phyloP scores from a whole-genome alignment of 1,284 basidiomycete species.

The Ustilago bromivora region DNA sequence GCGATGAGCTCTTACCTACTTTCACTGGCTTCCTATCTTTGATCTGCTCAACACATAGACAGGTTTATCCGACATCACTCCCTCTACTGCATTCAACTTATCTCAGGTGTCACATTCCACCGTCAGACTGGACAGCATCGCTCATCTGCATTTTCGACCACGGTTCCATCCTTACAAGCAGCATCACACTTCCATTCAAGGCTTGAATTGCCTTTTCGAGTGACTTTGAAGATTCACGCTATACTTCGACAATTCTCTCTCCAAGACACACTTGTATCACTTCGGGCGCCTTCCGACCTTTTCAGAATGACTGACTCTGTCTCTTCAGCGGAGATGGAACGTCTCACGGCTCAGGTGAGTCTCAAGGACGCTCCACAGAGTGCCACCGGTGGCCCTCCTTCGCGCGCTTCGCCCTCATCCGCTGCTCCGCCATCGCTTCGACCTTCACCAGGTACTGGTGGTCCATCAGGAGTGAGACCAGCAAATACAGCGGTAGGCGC shows the following conservation, averaged over 20 bases:
- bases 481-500: slow-evolving; percentile 43
- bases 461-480: slow-evolving; percentile 20
- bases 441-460: slow-evolving; percentile 21
- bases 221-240: not conserved
- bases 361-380: slow-evolving; percentile 36
- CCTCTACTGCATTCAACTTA: not conserved
- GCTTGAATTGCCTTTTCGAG: not conserved
- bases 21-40: not conserved
- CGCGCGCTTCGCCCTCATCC: slow-evolving; percentile 18
- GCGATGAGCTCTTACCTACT: not conserved
- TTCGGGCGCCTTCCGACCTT: not conserved
- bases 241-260: not conserved
- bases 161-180: not conserved
- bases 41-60: not conserved
- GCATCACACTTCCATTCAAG: not conserved
- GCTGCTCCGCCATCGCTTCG: slow-evolving; percentile 17
- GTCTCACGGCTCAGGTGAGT: slow-evolving; percentile 43
- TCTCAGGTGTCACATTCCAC: not conserved
- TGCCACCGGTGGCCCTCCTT: slow-evolving; percentile 44
- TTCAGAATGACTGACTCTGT: slow-evolving; percentile 34
- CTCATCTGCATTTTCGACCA: not conserved
- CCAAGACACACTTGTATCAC: not conserved
- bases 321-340: slow-evolving; percentile 38
- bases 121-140: not conserved
- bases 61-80: not conserved